Evolutionary conservation across 306 rosid genomes (phyloP), one percentile per base, ranked within the genome.

Genomic region (Casuarina equisetifolia): DNA sequence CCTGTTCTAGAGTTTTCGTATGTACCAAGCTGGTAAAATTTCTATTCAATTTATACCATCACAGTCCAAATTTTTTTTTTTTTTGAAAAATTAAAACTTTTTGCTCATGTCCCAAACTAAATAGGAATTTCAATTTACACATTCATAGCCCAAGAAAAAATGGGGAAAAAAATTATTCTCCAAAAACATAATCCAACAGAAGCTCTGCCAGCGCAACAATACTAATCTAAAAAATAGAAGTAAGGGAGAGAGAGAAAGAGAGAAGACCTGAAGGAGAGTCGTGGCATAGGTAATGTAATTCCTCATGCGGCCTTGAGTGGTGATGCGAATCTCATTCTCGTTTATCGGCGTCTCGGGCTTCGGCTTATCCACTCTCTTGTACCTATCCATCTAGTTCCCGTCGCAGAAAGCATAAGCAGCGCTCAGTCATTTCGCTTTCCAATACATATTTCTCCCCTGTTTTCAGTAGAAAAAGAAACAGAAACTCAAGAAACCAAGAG

Each of bases 341-440:
- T 86, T 89, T 17, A 93, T 91, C 15, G 91, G 88, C 79, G 73
- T 80, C 16, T 87, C 96, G 0, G 84, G 70, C 79, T 83, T 90
- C 9, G 97, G 96, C 85, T 91, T 93, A 89, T 89, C 97, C 76
- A 93, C 96, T 80, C 98, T 89, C 89, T 91, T 97, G 73, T 91
- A 91, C 83, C 97, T 86, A 87, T 93, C 97, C 98, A 93, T 84
- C 83, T 48, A 12, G 44, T 38, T 50, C 43, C 69, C 2, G 2
- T 15, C 51, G n/a, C 17, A n/a, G 20, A 57, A 66, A n/a, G 9
- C 6, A 40, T 35, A 42, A 40, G 42, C 49, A 38, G 16, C 17
- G 9, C 25, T 7, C 12, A 32, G 17, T 9, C 35, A 40, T 66
- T 40, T 66, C 70, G 17, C 45, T 39, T 9, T 16, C 35, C 46